Evolutionary conservation across 169 alveolate species (phyloP), one percentile per base, ranked within the genome.

Genomic region (Cryptosporidium parvum): DNA sequence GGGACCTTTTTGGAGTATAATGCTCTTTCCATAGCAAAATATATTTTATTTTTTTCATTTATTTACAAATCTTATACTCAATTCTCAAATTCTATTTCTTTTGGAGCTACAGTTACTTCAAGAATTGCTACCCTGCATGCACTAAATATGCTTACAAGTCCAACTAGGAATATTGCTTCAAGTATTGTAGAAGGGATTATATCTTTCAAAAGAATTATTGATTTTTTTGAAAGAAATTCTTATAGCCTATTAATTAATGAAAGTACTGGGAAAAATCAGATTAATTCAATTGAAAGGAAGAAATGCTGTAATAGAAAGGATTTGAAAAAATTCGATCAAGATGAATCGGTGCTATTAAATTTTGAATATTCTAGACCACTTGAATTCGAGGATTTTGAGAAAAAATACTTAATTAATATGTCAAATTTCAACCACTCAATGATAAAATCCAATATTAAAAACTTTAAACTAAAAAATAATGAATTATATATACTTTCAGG

Each of bases 1-100:
- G 86, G 86, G n/a, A 75, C 73, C 6, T 75, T 75, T 44, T 56
- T 75, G 59, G 86, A 75, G n/a, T 75, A 75, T 26, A 75, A 75
- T 61, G 26, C 86, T 7, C 86, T 53, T 59, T 16, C 52, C 6
- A 16, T 75, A 53, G 71, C 86, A 5, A 65, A 75, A 10, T 75
- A 59, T 37, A 10, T 75, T 58, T 61, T 59, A 23, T 75, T 75
- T 35, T 75, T 18, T 39, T 42, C 75, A 23, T 75, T 56, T 39
- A 26, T 61, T 21, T 75, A 16, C 21, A 2, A 35, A 31, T 33
- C 44, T 10, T 9, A 31, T 26, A 37, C 9, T 21, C 26, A 31
- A 61, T 2, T 23, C 12, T 23, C 21, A 39, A 39, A 18, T 23
- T 18, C 23, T 35, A 37, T 6, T n/a, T 42, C 59, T 16, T 29